These are phyloP conservation scores for Alternaria sp. DNA, from an alignment of 2,329 filamentous ascomycete species.

Conservation along the genomic window DNA sequence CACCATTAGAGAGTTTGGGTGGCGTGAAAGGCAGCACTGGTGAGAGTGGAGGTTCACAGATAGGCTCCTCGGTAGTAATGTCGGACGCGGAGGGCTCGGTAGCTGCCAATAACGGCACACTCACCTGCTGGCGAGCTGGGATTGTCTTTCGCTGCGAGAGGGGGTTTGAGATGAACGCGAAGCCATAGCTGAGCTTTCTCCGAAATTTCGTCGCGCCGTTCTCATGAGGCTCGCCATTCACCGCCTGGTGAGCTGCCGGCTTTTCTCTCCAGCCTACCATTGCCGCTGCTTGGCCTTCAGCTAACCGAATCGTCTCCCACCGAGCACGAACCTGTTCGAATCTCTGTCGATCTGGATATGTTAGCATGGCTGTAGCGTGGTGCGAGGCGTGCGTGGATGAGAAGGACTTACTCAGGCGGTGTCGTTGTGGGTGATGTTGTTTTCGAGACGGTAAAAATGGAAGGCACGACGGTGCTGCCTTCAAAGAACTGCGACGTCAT, in stretches of 20 bases:
- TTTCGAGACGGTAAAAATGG: conserved; percentile 22
- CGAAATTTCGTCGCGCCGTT: conserved; percentile 39
- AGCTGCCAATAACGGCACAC: conserved; percentile 19
- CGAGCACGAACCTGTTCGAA: conserved; percentile 45
- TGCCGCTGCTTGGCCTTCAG: conserved; percentile 13
- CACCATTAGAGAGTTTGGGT: neutral
- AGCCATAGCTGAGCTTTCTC: conserved; percentile 44
- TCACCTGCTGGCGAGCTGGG: conserved; percentile 21
- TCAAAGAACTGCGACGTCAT: conserved; percentile 19
- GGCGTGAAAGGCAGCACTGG: conserved; percentile 9
- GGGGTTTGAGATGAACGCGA: conserved; percentile 44
- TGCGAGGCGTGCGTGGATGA: conserved; percentile 8
- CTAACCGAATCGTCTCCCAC: conserved; percentile 40
- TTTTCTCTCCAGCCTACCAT: conserved; percentile 44
- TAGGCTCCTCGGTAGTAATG: conserved; percentile 3
- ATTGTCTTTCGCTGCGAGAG: conserved; percentile 41
- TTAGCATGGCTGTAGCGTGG: conserved; percentile 44
- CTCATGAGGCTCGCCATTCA: conserved; percentile 12
- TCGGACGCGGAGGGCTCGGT: conserved; percentile 17
- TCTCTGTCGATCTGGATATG: conserved; percentile 40
- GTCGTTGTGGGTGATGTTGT: conserved; percentile 16
- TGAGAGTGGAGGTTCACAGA: conserved; percentile 22
- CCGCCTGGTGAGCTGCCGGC: conserved; percentile 20
- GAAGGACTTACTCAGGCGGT: conserved; percentile 25
- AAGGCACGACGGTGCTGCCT: conserved; percentile 23